Percentiles rank a stretch among this genome's conserved stretches.
These are phyloP conservation scores for Coniosporium apollinis DNA, from an alignment of 495 filamentous ascomycete genomes.

Conservation along the genomic window DNA sequence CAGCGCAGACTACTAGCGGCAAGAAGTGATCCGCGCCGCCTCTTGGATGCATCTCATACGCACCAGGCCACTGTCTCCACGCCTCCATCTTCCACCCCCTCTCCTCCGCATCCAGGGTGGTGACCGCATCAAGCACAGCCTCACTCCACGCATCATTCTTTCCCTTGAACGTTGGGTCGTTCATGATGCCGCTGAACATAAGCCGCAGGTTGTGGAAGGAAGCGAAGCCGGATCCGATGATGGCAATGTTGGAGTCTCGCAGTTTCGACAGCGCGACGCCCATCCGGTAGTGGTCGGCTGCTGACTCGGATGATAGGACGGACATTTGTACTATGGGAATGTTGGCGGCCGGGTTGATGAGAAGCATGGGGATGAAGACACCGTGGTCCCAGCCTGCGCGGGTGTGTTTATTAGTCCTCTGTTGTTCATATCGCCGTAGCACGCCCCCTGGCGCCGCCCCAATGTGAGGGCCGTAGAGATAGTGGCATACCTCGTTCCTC, in stretches of 20 bases:
- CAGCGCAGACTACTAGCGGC: slow-evolving; percentile 20
- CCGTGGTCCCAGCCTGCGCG: slow-evolving; percentile 25
- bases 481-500: slow-evolving; percentile 9
- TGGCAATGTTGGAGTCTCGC: slow-evolving; percentile 15
- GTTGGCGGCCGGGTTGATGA: slow-evolving; percentile 16
- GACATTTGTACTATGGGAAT: slow-evolving; percentile 22
- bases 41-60: slow-evolving; percentile 20
- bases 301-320: slow-evolving; percentile 17
- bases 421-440: too few species aligned
- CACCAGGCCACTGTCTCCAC: slow-evolving; percentile 16
- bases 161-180: slow-evolving; percentile 8
- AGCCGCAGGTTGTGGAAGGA: slow-evolving; percentile 19
- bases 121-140: slow-evolving; percentile 11
- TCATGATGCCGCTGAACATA: slow-evolving; percentile 12
- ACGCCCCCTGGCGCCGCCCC: too few species aligned
- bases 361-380: slow-evolving; percentile 22
- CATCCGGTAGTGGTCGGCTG: slow-evolving; percentile 14
- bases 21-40: slow-evolving; percentile 21
- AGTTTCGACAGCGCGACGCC: slow-evolving; percentile 16
- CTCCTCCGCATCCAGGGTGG: slow-evolving; percentile 6
- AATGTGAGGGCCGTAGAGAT: too few species aligned
- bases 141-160: slow-evolving; percentile 15
- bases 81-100: slow-evolving; percentile 11
- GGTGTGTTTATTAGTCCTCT: not conserved
- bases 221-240: slow-evolving; percentile 21